phyloP scores from a whole-genome alignment of 495 filamentous ascomycete genomes.

The Neurospora sp. region DNA sequence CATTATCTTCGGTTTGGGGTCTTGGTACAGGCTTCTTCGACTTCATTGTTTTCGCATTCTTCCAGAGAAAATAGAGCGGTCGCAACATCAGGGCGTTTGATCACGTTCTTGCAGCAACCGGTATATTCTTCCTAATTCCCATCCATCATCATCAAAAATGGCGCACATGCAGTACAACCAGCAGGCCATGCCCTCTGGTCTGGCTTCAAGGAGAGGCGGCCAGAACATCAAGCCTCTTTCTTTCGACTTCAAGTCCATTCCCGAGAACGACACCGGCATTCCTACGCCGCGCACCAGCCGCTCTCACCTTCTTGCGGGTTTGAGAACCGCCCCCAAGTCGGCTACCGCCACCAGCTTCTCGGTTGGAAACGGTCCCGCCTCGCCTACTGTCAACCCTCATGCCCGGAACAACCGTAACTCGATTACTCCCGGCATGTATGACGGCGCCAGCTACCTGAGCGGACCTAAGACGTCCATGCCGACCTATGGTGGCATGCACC shows the following conservation, averaged over 20 bases:
- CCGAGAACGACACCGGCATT: slow-evolving; percentile 41
- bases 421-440: slow-evolving; percentile 40
- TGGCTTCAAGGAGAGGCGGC: slow-evolving; percentile 71
- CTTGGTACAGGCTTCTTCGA: slow-evolving; percentile 12
- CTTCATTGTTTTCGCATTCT: slow-evolving; percentile 19
- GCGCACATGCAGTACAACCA: slow-evolving; percentile 71
- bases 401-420: slow-evolving; percentile 34
- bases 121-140: slow-evolving; percentile 21
- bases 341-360: slow-evolving; percentile 55
- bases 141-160: slow-evolving; percentile 49
- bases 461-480: slow-evolving; percentile 46
- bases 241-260: slow-evolving; percentile 50
- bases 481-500: slow-evolving; percentile 23
- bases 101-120: slow-evolving; percentile 17
- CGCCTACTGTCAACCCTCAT: slow-evolving; percentile 31
- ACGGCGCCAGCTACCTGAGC: slow-evolving; percentile 29
- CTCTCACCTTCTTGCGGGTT: slow-evolving; percentile 84
- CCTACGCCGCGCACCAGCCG: slow-evolving; percentile 89
- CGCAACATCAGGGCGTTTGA: slow-evolving; percentile 20
- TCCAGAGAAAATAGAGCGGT: slow-evolving; percentile 23
- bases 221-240: slow-evolving; percentile 80
- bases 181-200: slow-evolving; percentile 68
- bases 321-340: slow-evolving; percentile 88
- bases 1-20: slow-evolving; percentile 11
- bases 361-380: slow-evolving; percentile 48